phyloP scores from a whole-genome alignment of 257 asterid genomes.

The Plantago major region DNA sequence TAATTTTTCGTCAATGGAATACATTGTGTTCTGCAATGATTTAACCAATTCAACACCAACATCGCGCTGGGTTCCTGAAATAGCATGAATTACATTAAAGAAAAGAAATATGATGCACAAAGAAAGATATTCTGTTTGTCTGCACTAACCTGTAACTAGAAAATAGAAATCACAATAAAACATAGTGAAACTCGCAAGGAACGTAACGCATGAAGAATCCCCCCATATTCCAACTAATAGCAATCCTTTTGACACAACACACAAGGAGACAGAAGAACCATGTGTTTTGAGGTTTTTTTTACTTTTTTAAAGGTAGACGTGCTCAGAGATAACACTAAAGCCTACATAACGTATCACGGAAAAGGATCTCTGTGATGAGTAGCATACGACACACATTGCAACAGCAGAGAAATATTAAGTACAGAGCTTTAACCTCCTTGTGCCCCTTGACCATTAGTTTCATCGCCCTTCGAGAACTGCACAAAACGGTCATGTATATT shows the following conservation, averaged over 20 bases:
- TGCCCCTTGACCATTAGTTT: conserved; percentile 31
- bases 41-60: conserved; percentile 85
- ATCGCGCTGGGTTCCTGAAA: conserved; percentile 71
- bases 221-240: not conserved
- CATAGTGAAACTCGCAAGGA: too few species aligned
- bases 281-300: not conserved
- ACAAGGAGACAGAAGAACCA: not conserved
- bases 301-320: not conserved
- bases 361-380: too few species aligned
- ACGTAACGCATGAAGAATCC: not conserved
- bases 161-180: too few species aligned
- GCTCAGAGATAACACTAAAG: not conserved
- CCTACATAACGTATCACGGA: not conserved
- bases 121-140: not conserved
- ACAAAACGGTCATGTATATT: conserved; percentile 86
- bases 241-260: too few species aligned
- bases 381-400: too few species aligned
- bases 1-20: conserved; percentile 79
- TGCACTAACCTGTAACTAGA: too few species aligned
- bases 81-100: conserved; percentile 18
- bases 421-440: conserved; percentile 42
- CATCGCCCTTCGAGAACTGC: conserved; percentile 74
- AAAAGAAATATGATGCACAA: conserved; percentile 1
- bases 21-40: conserved; percentile 75
- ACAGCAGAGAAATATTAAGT: not conserved